These are phyloP conservation scores for Phaseolus lunatus DNA, from an alignment of 306 rosid genomes.

Conservation along the genomic window DNA sequence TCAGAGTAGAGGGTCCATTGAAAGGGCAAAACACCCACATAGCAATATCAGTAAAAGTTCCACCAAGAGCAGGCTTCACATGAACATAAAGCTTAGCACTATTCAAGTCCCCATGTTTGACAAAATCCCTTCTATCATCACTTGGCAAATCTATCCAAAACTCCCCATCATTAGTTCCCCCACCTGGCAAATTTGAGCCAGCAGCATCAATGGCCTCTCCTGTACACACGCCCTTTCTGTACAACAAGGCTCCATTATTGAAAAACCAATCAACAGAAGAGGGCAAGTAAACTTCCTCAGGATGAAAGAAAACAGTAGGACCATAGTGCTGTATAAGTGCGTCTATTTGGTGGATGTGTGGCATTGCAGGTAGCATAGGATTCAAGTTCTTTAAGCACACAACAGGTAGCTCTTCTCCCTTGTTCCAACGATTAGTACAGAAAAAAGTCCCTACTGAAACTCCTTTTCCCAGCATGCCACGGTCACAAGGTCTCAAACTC, in stretches of 20 bases:
- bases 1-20: constrained; percentile 89
- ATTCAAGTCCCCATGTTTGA: constrained; percentile 68
- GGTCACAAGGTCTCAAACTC: constrained; percentile 64
- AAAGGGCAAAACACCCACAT: constrained; percentile 98
- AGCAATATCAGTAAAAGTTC: constrained; percentile 81
- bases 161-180: constrained; percentile 67
- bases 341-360: constrained; percentile 71
- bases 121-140: constrained; percentile 58
- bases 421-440: constrained; percentile 54
- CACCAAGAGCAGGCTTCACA: constrained; percentile 89
- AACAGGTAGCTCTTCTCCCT: constrained; percentile 63
- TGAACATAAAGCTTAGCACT: constrained; percentile 83
- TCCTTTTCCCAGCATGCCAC: constrained; percentile 77
- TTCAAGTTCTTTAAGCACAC: constrained; percentile 86
- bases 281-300: constrained; percentile 82
- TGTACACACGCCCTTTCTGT: constrained; percentile 48
- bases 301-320: constrained; percentile 88
- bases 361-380: constrained; percentile 64
- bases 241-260: constrained; percentile 67
- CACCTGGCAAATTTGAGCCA: constrained; percentile 81
- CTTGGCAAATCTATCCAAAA: constrained; percentile 90
- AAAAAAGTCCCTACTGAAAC: constrained; percentile 77
- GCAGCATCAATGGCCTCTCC: constrained; percentile 67
- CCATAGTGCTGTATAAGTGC: constrained; percentile 87
- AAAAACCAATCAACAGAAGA: constrained; percentile 96